These are phyloP conservation scores for Penicillium malachiteum DNA, from an alignment of 495 filamentous ascomycete species.

Conservation along the genomic window DNA sequence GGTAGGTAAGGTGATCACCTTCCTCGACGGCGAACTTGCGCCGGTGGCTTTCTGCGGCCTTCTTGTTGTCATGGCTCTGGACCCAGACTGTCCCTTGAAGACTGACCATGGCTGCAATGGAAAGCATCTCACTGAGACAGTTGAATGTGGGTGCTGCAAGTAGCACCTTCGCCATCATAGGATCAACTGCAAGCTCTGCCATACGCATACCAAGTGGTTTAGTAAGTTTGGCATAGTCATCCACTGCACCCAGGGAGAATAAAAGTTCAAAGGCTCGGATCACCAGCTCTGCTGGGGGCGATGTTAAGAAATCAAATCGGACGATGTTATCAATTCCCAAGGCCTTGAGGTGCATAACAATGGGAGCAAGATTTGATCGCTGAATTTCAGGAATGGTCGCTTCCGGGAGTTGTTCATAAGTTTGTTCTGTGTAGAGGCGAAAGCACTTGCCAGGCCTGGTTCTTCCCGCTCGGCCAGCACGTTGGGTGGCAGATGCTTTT, in stretches of 20 bases:
- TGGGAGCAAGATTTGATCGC: constrained; percentile 85
- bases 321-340: constrained; percentile 95
- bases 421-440: constrained; percentile 82
- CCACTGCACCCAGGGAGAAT: constrained; percentile 84
- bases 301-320: constrained; percentile 84
- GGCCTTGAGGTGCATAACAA: constrained; percentile 91
- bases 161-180: constrained; percentile 93
- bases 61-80: constrained; percentile 73
- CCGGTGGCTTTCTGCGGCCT: constrained; percentile 65
- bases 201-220: constrained; percentile 83
- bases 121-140: constrained; percentile 82
- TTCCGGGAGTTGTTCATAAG: constrained; percentile 67
- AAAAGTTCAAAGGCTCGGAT: constrained; percentile 85
- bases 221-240: constrained; percentile 89
- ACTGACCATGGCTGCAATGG: constrained; percentile 93
- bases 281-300: constrained; percentile 85
- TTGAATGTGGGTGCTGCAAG: constrained; percentile 72
- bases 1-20: constrained; percentile 89
- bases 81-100: constrained; percentile 81
- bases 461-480: constrained; percentile 86
- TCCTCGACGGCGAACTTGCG: constrained; percentile 90
- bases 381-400: constrained; percentile 88
- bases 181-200: constrained; percentile 92
- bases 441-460: constrained; percentile 95
- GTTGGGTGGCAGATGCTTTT: constrained; percentile 89